Evolutionary conservation across 768 basidiomycete genomes (phyloP).

Genomic region (Pholiota conissans): DNA sequence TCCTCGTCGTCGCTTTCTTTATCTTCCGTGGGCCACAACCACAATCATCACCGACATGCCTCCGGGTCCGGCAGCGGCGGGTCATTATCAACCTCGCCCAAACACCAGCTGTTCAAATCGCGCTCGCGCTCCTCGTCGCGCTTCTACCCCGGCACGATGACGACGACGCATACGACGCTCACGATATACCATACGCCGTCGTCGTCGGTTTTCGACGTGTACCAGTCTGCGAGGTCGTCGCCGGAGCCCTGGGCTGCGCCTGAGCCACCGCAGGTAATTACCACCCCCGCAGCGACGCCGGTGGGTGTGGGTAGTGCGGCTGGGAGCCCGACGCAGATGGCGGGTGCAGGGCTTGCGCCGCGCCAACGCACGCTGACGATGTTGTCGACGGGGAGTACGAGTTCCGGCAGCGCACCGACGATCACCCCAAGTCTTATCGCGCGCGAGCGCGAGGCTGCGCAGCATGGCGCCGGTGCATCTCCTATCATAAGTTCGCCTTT

Average conservation of each 20-base stretch:
- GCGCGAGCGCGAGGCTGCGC: conserved; percentile 23
- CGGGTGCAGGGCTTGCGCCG: neutral
- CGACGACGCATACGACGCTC: conserved; percentile 55
- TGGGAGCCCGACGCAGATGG: conserved; percentile 11
- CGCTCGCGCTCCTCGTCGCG: conserved; percentile 47
- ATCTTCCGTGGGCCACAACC: neutral
- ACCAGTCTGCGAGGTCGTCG: conserved; percentile 61
- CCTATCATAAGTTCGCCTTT: neutral
- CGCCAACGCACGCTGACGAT: conserved; percentile 28
- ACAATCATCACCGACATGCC: neutral
- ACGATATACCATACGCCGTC: conserved; percentile 78
- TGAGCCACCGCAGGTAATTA: neutral
- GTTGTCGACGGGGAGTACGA: conserved; percentile 33
- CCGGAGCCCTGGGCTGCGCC: conserved; percentile 36
- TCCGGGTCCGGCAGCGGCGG: no score
- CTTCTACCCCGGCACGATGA: conserved; percentile 50
- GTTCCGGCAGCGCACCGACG: conserved; percentile 50
- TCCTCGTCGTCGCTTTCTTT: neutral
- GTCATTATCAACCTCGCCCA: neutral
- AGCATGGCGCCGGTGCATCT: neutral
- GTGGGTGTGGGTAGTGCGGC: conserved; percentile 1
- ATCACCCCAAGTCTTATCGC: conserved; percentile 63
- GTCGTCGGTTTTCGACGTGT: conserved; percentile 73
- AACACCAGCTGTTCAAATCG: conserved; percentile 34
- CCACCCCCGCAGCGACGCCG: no score